Evolutionary conservation across 495 filamentous ascomycete genomes (phyloP), one percentile per base, ranked within the genome.

Genomic region (Penicillium nucicola): DNA sequence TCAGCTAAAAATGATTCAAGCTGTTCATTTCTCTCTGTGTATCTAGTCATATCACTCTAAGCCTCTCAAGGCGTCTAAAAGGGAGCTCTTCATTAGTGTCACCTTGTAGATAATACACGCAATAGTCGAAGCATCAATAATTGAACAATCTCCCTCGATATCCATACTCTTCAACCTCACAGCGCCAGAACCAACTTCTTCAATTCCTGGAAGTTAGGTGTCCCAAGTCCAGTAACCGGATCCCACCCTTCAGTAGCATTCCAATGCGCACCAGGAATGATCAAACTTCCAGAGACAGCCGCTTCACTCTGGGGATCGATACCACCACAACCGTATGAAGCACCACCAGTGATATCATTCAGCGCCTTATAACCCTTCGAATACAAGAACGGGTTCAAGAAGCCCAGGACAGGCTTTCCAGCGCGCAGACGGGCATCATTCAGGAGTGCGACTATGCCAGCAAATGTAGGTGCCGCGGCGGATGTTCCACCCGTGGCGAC

Each of bases 301-400:
- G 41, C 13, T 0, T 61, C 52, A 18, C 55, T 63, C 42, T 70
- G 66, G 8, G 56, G 58, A 35, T 70, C 52, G 37, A 58, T 53
- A 9, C 65, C 65, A 22, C 42, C 57, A 47, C 67, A 70, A 15
- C 67, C 67, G 22, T 55, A 55, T 0, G 63, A 65, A 31, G 31
- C 31, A n/a, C 67, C 67, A 5, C 25, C 50, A 6, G 58, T 62
- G 22, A 70, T 69, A 39, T 70, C 67, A 31, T 67, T 70, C 36
- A 70, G 51, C 0, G 53, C 67, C 28, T 47, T 49, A 50, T 43
- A 53, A 12, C 64, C 66, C 37, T 30, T 3, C 0, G 48, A 49
- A 38, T 81, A 81, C 42, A 81, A 48, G 64, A 67, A 76, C 0
- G 78, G 78, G 58, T 83, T 83, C 38, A 80, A 50, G 66, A 81